Evolutionary conservation across 2,329 filamentous ascomycete genomes (phyloP), one percentile per base, ranked within the genome.

Genomic region (Pestalotiopsis sp.): DNA sequence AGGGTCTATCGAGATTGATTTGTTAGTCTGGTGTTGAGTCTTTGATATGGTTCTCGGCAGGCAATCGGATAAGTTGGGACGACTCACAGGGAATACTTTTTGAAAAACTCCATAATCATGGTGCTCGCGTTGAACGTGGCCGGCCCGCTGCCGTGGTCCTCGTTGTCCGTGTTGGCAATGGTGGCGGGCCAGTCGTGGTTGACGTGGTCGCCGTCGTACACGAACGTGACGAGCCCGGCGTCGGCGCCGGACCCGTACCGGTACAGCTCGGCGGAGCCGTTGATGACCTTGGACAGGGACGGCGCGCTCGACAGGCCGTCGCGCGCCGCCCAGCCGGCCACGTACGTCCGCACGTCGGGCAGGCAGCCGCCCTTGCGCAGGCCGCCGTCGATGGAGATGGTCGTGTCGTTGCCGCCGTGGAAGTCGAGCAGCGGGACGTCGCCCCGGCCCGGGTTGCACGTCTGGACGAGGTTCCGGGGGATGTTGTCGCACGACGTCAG

Each of bases 381-480:
- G 2, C 80, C 82, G 1, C 85, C 85, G 2, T 73, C 68, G 69
- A 86, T 87, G 0, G 75, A 71, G 41, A 87, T 85, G 0, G 80
- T 84, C 3, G 70, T 77, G 73, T 88, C 86, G 2, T 72, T 78
- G 2, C 79, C 81, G n/a, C 85, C 85, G 72, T 88, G 86, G 66
- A 87, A 83, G 57, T 85, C 82, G 9, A 87, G 74, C 11, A 88
- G 77, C 1, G 85, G 84, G 3, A 86, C 68, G 3, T 79, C 72
- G 0, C 66, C 71, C 49, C 78, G 76, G 2, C 72, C 75, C 0
- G 82, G 78, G 2, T 70, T 74, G 75, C 82, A 86, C n/a, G 75
- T 76, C 60, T 78, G 76, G 2, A 69, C 6, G 4, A 83, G 77
- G 14, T 78, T 81, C 17, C 73, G 66, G 2, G 82, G 79, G 31